Evolutionary conservation across 164 flowering plant species (phyloP), one percentile per base, ranked within the genome.

Genomic region (Santalum album): DNA sequence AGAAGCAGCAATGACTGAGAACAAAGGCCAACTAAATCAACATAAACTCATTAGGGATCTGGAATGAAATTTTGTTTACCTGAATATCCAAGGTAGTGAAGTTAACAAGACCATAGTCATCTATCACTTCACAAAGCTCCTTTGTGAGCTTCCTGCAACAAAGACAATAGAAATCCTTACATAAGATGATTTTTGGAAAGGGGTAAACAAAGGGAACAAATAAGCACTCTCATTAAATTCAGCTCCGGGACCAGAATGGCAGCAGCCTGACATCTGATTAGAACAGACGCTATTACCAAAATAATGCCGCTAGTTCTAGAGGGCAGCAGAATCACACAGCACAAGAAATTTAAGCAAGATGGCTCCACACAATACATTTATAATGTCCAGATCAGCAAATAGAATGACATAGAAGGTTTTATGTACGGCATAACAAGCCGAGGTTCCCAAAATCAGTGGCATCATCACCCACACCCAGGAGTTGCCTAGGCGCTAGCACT

Each of bases 21-120:
- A 47, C 16, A 48, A 12, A 51, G 36, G 27, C 20, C 24, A 56
- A 49, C 21, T 11, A 18, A 39, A n/a, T 46, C 20, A 51, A 24
- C 5, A 11, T 26, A 25, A 47, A 39, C 16, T 21, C 36, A 59
- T 7, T 44, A 14, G 27, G 32, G 1, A 51, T 17, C 26, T 7
- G 20, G 10, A 40, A 43, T 23, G 19, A 56, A 27, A 14, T 15
- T 16, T 11, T 12, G 47, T 69, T 56, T 72, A 50, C 96, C 91
- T 92, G 96, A 64, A 92, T 89, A 70, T 85, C 91, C 49, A 89
- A 78, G 43, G 96, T 86, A 35, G 94, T 74, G 60, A 92, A 92
- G 63, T 79, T 65, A 64, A 88, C 94, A 25, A 89, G 76, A 64
- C 82, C 48, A 62, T 9, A 80, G 58, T 89, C 71, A 66, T 92